Conservation (phyloP, 2,329 filamentous ascomycete genomes). For the Trichoderma cornu-damae region DNA sequence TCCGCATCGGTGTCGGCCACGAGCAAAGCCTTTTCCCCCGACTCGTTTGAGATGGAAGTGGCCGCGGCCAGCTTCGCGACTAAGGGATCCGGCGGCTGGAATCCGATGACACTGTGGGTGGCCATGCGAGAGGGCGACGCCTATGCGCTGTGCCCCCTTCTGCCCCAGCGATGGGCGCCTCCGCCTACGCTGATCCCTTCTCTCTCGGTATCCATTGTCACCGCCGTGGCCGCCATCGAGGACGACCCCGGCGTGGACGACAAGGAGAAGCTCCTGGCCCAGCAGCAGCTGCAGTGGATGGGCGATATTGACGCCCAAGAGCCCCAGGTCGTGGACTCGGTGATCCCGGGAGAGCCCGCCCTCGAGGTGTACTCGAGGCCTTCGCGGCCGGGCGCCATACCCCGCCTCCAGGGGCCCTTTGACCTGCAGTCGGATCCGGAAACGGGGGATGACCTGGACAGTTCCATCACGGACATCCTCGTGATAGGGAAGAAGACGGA, state of each 20-base stretch:
- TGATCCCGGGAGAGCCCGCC: constrained; percentile 41
- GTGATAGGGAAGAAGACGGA: constrained; percentile 60
- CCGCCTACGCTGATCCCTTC: constrained; percentile 73
- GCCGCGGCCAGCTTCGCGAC: constrained; percentile 76
- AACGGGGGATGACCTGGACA: constrained; percentile 52
- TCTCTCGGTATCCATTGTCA: constrained; percentile 74
- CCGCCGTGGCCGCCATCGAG: constrained; percentile 60
- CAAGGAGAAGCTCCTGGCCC: constrained; percentile 51
- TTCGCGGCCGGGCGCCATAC: constrained; percentile 51
- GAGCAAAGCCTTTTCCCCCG: constrained; percentile 79
- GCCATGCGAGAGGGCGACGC: constrained; percentile 93
- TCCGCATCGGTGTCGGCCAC: constrained; percentile 67
- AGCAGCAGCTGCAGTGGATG: constrained; percentile 65
- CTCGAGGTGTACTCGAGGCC: constrained; percentile 55
- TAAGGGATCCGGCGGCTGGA: constrained; percentile 73
- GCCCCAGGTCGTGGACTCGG: constrained; percentile 48
- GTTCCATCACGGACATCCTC: constrained; percentile 55
- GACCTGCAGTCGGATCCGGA: constrained; percentile 51
- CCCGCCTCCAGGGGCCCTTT: constrained; percentile 59
- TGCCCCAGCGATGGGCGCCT: constrained; percentile 81
- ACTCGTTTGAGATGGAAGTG: constrained; percentile 89
- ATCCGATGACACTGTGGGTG: constrained; percentile 92
- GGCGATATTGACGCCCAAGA: constrained; percentile 60
- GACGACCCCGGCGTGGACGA: constrained; percentile 52
- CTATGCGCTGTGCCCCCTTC: constrained; percentile 84